Base-by-base conservation (phyloP, 2,329 filamentous ascomycete genomes). In the Huntiella decipiens region DNA sequence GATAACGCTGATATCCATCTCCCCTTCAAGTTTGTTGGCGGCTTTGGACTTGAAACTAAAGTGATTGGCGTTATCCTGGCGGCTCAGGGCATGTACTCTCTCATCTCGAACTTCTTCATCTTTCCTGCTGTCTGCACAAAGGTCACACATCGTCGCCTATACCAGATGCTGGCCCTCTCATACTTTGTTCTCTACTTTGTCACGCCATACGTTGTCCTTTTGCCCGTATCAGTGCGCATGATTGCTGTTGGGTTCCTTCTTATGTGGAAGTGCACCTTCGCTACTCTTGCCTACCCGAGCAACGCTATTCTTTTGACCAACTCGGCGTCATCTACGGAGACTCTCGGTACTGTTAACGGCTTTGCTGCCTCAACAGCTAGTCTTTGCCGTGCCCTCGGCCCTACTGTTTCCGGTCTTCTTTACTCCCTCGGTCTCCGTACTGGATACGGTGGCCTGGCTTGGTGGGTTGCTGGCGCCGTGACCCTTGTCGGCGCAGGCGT, bases 281-380 rank as follows among this genome's bases (percentile, higher is more conserved):
- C 88, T 54, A 87, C 85, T 39, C 78, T 95, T 62, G 80, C 87
- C 0, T 96, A 94, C 61, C 91, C 91, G 8, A 83, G 82, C 55
- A 86, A 87, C 53, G 80, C 81, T 8, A 92, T 96, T 48, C 74
- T 98, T 48, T 72, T 94, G 28, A 82, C 85, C 50, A 93, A 96
- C 60, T 80, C 85, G 12, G 82, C 87, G 0, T 84, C 86, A 0
- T 87, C 80, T 5, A 80, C 81, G 47, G 73, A 83, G 43, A 82
- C 92, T 1, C 74, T 96, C 1, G 91, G 91, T 2, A 87, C 82
- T 0, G 81, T 98, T 60, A 96, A 96, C 55, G 91, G 91, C 13
- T 79, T 87, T 10, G 87, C 87, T 0, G 86, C 86, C 28, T 94
- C 87, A 2, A 86, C 84, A 2, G 91, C 91, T 3, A 94, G 86